phyloP scores from a whole-genome alignment of 2,329 filamentous ascomycete species.

The Aspergillus terreus region DNA sequence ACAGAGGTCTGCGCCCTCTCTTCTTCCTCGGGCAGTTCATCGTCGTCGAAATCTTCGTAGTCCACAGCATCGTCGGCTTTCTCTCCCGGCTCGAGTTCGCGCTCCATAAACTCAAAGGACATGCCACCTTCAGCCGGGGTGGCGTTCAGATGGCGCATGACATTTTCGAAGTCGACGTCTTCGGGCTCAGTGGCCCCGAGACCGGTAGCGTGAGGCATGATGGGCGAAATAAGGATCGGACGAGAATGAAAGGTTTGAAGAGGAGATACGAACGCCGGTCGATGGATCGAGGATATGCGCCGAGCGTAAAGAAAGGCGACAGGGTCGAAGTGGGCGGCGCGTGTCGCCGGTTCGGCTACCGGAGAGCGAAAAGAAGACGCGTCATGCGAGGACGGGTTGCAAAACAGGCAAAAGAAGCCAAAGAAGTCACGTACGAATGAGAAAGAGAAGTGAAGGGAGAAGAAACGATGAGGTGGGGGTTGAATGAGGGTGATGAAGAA shows the following conservation, averaged over 20 bases:
- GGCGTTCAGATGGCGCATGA: slow-evolving; percentile 41
- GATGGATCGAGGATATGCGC: neutral
- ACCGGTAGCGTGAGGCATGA: slow-evolving; percentile 39
- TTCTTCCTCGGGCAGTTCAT: slow-evolving; percentile 72
- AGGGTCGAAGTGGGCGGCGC: neutral
- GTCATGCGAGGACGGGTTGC: neutral
- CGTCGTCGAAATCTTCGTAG: slow-evolving; percentile 86
- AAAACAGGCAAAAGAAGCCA: neutral
- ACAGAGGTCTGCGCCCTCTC: slow-evolving; percentile 13
- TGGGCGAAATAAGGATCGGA: slow-evolving; percentile 2
- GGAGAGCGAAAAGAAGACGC: neutral
- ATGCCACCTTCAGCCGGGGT: slow-evolving; percentile 28
- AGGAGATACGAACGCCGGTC: neutral
- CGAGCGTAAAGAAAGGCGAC: neutral
- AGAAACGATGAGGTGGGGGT: neutral
- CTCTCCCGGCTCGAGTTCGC: slow-evolving; percentile 51
- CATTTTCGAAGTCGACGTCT: slow-evolving; percentile 39
- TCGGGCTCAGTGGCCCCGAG: slow-evolving; percentile 25
- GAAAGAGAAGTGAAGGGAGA: neutral
- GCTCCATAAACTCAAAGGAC: slow-evolving; percentile 38
- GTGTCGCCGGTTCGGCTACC: neutral
- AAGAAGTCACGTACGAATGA: neutral
- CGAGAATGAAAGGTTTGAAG: neutral
- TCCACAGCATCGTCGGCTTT: slow-evolving; percentile 93
- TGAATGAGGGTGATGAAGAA: slow-evolving; percentile 3